These are phyloP conservation scores for Funneliformis mosseae DNA, from an alignment of 192 early-diverging fungal genomes.

Conservation along the genomic window DNA sequence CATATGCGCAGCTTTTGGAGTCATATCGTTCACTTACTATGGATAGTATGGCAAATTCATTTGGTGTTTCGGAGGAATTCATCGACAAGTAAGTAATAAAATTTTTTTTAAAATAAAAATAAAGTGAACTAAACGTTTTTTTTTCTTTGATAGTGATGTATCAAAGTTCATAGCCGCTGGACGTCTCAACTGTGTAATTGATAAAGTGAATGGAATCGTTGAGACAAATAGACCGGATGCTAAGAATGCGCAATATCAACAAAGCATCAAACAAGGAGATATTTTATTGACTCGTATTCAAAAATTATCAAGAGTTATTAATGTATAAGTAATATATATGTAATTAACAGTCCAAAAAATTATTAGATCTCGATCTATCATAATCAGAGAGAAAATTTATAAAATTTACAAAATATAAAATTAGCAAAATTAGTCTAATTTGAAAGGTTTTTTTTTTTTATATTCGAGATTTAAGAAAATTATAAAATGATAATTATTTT, in stretches of 20 bases:
- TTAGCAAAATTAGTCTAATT: too few species aligned
- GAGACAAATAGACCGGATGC: conserved; percentile 97
- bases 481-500: too few species aligned
- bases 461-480: too few species aligned
- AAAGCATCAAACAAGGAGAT: conserved; percentile 96
- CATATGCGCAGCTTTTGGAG: conserved; percentile 94
- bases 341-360: not conserved
- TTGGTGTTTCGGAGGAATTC: conserved; percentile 93
- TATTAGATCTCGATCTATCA: too few species aligned
- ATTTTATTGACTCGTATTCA: conserved; percentile 92
- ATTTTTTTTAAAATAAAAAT: not conserved
- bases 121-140: conserved; percentile 5
- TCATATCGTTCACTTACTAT: conserved; percentile 93
- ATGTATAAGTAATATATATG: conserved; percentile 58
- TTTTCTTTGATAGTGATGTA: conserved; percentile 67
- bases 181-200: conserved; percentile 97
- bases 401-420: too few species aligned
- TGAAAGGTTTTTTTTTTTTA: too few species aligned
- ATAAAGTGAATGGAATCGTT: conserved; percentile 97
- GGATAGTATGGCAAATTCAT: conserved; percentile 94
- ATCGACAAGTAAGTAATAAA: conserved; percentile 77
- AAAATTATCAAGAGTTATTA: conserved; percentile 92
- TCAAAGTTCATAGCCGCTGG: conserved; percentile 94
- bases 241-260: conserved; percentile 99
- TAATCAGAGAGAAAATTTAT: too few species aligned